Evolutionary conservation across 1,284 basidiomycete species (phyloP), one percentile per base, ranked within the genome.

Genomic region (Vanrija humicola): DNA sequence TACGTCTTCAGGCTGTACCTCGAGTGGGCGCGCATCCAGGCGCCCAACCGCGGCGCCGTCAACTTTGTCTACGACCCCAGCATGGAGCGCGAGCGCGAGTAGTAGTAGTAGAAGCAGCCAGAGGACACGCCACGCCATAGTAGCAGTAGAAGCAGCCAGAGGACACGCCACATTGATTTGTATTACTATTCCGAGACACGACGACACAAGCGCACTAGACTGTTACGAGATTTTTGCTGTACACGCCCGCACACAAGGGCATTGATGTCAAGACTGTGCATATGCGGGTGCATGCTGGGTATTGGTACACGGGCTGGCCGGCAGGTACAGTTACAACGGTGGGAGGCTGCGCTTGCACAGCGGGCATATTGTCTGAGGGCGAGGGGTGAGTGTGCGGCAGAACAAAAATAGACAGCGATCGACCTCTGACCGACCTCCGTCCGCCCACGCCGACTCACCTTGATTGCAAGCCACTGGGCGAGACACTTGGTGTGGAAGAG

Each of bases 401-500:
- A 8, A 34, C 12, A 12, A 14, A 14, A 34, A 34, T 34, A 34
- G 34, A 34, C 34, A 10, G 12, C 34, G 12, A 10, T 14, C 12
- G 12, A 34, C 34, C 5, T 12, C 21, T 5, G 21, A 12, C 7
- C 18, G 12, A 5, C 9, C n/a, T n/a, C n/a, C n/a, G n/a, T n/a
- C 14, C 34, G 67, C 75, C 59, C 64, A 9, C 5, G 12, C 34
- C 12, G 2, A 67, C 75, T 60, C 64, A 88, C 88, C 82, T 93
- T 93, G 76, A 93, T 89, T 42, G 87, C 86, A 63, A 93, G 82
- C 90, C 90, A 94, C 84, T 89, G 70, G 8, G 53, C 87, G 28
- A 94, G 78, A 77, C 90, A 94, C 38, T 86, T 85, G 0, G 89
- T 91, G 68, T 92, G 90, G 76, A 94, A 93, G 60, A 93, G 73